These are phyloP conservation scores for Pseudogymnoascus sp. DNA, from an alignment of 2,329 filamentous ascomycete genomes.

Conservation along the genomic window DNA sequence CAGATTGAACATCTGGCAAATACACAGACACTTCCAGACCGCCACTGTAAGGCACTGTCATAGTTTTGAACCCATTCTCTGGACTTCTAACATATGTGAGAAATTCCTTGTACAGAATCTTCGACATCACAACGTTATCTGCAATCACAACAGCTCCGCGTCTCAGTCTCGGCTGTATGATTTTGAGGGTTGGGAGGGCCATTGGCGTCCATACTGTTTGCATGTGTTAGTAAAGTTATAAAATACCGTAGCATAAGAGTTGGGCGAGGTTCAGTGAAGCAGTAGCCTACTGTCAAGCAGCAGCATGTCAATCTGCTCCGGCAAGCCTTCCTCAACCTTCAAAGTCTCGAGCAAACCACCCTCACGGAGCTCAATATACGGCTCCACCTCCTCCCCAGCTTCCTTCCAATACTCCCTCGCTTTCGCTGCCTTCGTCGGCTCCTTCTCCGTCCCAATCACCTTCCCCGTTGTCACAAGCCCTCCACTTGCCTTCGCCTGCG, in stretches of 20 bases:
- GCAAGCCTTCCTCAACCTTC: slow-evolving; percentile 34
- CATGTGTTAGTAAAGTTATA: not conserved
- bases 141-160: slow-evolving; percentile 40
- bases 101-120: slow-evolving; percentile 38
- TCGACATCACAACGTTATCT: slow-evolving; percentile 39
- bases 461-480: slow-evolving; percentile 26
- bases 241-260: not conserved
- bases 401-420: slow-evolving; percentile 47
- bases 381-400: slow-evolving; percentile 40
- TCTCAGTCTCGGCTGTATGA: slow-evolving; percentile 37
- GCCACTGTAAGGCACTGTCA: slow-evolving; percentile 40
- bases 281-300: slow-evolving; percentile 50
- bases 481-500: slow-evolving; percentile 15
- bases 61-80: slow-evolving; percentile 39
- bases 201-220: slow-evolving; percentile 46
- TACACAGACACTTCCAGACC: slow-evolving; percentile 40
- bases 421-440: slow-evolving; percentile 41
- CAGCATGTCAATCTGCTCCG: slow-evolving; percentile 42
- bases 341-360: slow-evolving; percentile 50
- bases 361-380: slow-evolving; percentile 45
- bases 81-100: slow-evolving; percentile 37
- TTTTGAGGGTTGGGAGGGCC: slow-evolving; percentile 42
- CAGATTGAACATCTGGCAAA: slow-evolving; percentile 14
- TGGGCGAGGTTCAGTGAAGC: not conserved
- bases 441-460: slow-evolving; percentile 55